These are phyloP conservation scores for Grifola frondosa DNA, from an alignment of 1,284 basidiomycete genomes.

Conservation along the genomic window DNA sequence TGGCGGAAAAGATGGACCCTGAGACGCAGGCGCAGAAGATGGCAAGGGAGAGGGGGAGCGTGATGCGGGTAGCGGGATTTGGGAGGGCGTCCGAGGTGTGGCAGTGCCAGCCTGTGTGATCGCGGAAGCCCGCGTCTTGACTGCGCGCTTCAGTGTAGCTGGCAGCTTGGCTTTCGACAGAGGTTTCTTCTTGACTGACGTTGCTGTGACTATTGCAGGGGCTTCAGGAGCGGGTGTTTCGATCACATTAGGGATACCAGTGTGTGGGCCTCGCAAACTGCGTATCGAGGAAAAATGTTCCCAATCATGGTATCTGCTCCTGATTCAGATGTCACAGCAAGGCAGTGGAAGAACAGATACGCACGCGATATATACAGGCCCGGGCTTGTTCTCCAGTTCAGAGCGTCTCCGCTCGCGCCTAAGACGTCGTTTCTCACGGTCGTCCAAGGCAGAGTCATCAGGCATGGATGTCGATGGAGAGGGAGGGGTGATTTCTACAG, in stretches of 20 bases:
- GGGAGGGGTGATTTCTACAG: conserved; percentile 28
- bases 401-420: conserved; percentile 39
- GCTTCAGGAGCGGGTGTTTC: conserved; percentile 44
- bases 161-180: conserved; percentile 27
- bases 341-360: conserved; percentile 32
- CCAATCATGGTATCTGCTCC: conserved; percentile 82
- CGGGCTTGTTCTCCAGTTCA: conserved; percentile 30
- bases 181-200: conserved; percentile 27
- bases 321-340: conserved; percentile 3
- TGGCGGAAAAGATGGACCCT: conserved; percentile 16
- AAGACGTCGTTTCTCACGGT: conserved; percentile 34
- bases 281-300: conserved; percentile 94
- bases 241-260: conserved; percentile 69
- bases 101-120: conserved; percentile 12
- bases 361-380: conserved; percentile 77
- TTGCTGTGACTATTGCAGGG: too few relatives aligned
- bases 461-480: conserved; percentile 21
- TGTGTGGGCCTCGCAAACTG: conserved; percentile 82
- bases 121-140: conserved; percentile 10
- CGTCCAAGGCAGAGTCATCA: conserved; percentile 30
- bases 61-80: conserved; percentile 42
- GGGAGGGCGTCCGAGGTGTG: conserved; percentile 30
- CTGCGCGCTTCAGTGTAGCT: conserved; percentile 14
- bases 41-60: conserved; percentile 46
- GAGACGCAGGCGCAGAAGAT: conserved; percentile 27